phyloP scores from a whole-genome alignment of 73 alveolate genomes.

The Paramecium octaurelia region DNA sequence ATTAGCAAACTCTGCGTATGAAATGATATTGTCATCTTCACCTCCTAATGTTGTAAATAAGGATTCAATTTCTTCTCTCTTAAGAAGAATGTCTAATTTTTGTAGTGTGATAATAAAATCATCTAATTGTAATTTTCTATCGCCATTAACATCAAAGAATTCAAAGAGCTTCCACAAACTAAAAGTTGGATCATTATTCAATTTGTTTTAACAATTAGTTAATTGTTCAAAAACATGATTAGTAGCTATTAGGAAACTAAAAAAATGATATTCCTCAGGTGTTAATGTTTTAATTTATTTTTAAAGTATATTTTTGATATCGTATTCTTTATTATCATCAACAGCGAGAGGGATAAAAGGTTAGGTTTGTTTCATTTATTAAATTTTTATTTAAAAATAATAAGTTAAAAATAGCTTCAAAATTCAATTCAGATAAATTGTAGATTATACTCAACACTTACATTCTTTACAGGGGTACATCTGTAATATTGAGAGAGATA shows the following conservation, averaged over 20 bases:
- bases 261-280: slow-evolving; percentile 25
- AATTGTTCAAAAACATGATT: neutral
- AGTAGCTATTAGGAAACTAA: neutral
- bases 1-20: slow-evolving; percentile 15
- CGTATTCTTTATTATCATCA: neutral
- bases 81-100: neutral
- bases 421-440: neutral
- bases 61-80: neutral
- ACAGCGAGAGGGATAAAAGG: slow-evolving; percentile 21
- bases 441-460: neutral
- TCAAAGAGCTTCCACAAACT: slow-evolving; percentile 21
- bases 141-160: slow-evolving; percentile 37
- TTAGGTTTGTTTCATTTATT: neutral
- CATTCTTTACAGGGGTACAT: no score
- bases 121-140: slow-evolving; percentile 17
- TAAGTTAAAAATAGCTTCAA: neutral
- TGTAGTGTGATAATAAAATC: slow-evolving; percentile 24
- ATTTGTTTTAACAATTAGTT: neutral
- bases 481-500: no score
- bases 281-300: neutral
- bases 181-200: slow-evolving; percentile 38
- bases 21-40: slow-evolving; percentile 18
- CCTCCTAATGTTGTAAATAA: neutral
- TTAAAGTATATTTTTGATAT: neutral
- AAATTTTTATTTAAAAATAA: neutral